Base-by-base conservation (phyloP, 2,329 filamentous ascomycete species). In the Aspergillus sp. region DNA sequence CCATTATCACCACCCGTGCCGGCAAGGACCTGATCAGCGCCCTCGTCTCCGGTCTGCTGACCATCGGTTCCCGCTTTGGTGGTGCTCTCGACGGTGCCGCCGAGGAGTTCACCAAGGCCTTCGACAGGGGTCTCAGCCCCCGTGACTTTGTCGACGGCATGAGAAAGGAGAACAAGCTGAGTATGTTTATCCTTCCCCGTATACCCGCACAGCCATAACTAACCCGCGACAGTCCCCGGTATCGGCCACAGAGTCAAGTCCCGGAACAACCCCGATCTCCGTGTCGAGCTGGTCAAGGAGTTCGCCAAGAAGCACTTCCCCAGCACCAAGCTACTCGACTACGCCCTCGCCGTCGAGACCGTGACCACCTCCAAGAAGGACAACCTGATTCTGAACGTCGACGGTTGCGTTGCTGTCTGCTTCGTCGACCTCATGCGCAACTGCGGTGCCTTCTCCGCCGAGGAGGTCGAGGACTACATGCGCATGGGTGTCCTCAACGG, bases 281-380 rank as follows among this genome's bases (percentile, higher is more conserved):
- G 94, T 83, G 94, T 99, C 65, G 93, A 97, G 82, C 88, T 99
- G 54, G 94, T 99, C 72, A 99, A 97, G 84, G 93, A 99, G 79
- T 99, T 94, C 76, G 94, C 95, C 72, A 83, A 92, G 78, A 89
- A 92, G 82, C 90, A 94, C 81, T 99, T 99, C 88, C 91, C 94
- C 65, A 92, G 80, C 80, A 90, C 89, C 84, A 97, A 97, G 85
- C 86, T 97, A 72, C 90, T 99, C 73, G 94, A 99, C 81, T 99
- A 96, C 76, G 94, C 94, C 63, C 85, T 99, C 70, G 94, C 94
- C 44, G 94, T 99, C 63, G 94, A 99, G 85, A 89, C 89, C 10
- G 94, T 99, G 60, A 99, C 94, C 51, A 99, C 94, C 47, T 96
- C 91, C 61, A 99, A 99, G 89, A 99, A 99, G 85, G 94, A 99